Evolutionary conservation across 225 moss, liverwort and hornwort species (phyloP), one percentile per base, ranked within the genome.

Genomic region (Bryum argenteum): DNA sequence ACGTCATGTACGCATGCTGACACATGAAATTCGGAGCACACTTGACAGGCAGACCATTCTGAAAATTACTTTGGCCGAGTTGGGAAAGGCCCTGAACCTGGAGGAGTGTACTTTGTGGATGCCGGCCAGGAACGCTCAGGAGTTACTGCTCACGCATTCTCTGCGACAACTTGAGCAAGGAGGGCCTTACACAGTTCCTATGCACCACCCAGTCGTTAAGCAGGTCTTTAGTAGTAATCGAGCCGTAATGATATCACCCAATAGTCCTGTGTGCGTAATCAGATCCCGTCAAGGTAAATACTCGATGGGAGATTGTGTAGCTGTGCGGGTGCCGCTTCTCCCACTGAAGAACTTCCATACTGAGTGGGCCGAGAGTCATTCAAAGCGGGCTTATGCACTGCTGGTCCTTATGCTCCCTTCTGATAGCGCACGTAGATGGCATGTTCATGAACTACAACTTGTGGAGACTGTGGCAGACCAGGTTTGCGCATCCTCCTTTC

Each of bases 31-130:
- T 54, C 86, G 86, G 65, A 83, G 83, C 41, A 87, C 86, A 4
- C 85, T 88, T 18, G 85, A 88, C 51, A 54, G 85, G 45, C 82
- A 88, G 63, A 83, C 85, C 8, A 85, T 88, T 54, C 48, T 88
- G 51, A 85, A 83, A 70, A 85, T 82, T 53, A 85, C 88, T 12
- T 67, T 88, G 66, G 85, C 75, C 28, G 85, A 88, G 70, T 74
- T 88, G 60, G 82, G 85, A 26, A 85, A 88, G 73, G 80, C 85
- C 45, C 78, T 88, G 20, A 19, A 78, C 54, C 75, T 88, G 20
- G 88, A 88, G 70, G 88, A 88, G 57, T 88, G 88, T 68, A 88
- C 88, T 40, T 65, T 88, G 72, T 88, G 88, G 88, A 88, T 88
- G 88, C 88, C 88, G 50, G 76, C 80, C 28, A 75, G 88, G 69